These are phyloP conservation scores for Podospora fimiseda DNA, from an alignment of 495 filamentous ascomycete genomes.

Conservation along the genomic window DNA sequence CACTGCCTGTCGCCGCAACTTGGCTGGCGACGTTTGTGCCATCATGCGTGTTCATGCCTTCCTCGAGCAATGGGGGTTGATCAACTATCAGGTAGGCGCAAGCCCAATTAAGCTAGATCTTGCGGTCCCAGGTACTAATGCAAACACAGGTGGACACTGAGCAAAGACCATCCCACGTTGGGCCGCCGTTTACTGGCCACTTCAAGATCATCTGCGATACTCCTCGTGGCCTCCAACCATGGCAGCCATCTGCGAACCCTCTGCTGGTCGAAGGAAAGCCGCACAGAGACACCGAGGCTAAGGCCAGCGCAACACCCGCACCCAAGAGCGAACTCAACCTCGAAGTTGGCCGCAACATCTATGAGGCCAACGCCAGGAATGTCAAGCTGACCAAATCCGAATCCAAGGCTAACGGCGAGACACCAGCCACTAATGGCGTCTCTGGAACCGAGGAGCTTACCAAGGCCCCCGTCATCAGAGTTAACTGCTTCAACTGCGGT, in stretches of 20 bases:
- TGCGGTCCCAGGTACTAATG: conserved; percentile 23
- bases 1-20: conserved; percentile 91
- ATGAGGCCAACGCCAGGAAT: conserved; percentile 86
- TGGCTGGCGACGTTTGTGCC: conserved; percentile 95
- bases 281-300: conserved; percentile 71
- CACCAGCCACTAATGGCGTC: conserved; percentile 52
- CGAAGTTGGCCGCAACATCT: conserved; percentile 88
- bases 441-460: conserved; percentile 44
- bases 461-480: conserved; percentile 50
- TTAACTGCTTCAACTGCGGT: conserved; percentile 84
- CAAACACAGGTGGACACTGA: conserved; percentile 79
- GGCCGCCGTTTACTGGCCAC: conserved; percentile 93
- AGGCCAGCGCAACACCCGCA: conserved; percentile 53
- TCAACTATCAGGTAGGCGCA: conserved; percentile 90
- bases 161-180: conserved; percentile 88
- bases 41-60: conserved; percentile 98
- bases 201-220: conserved; percentile 93
- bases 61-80: conserved; percentile 97
- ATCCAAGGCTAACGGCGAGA: conserved; percentile 65
- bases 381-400: conserved; percentile 54
- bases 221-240: conserved; percentile 86
- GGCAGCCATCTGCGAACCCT: conserved; percentile 79
- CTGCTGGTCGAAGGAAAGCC: conserved; percentile 58
- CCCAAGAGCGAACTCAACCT: conserved; percentile 78
- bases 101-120: too few species aligned